Conservation (phyloP, 2,329 filamentous ascomycete species). For the Septoria linicola region DNA sequence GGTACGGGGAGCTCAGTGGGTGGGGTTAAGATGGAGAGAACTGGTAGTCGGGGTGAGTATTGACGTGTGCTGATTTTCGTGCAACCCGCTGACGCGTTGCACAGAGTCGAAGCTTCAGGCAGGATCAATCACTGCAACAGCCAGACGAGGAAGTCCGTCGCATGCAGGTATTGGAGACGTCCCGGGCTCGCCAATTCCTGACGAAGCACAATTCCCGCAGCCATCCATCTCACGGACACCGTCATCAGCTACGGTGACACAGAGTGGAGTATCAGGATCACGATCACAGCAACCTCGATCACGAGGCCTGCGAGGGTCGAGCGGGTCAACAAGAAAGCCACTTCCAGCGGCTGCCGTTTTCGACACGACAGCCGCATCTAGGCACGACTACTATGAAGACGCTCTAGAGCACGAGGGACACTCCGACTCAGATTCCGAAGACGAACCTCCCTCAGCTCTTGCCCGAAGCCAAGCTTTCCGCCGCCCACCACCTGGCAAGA, state of each 20-base stretch:
- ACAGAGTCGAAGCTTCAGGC: conserved; percentile 23
- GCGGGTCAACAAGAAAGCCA: conserved; percentile 33
- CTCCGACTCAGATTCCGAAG: conserved; percentile 36
- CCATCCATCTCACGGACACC: conserved; percentile 46
- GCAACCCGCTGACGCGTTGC: background rate
- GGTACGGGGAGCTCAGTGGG: conserved; percentile 34
- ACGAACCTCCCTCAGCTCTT: conserved; percentile 39
- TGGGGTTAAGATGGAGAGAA: conserved; percentile 52
- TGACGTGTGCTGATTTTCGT: background rate
- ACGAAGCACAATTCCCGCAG: conserved; percentile 2
- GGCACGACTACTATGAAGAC: conserved; percentile 32
- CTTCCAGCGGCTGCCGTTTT: conserved; percentile 14
- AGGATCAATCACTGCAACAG: conserved; percentile 10
- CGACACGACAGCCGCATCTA: conserved; percentile 18
- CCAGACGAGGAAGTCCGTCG: conserved; percentile 17
- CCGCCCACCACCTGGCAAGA: conserved; percentile 19
- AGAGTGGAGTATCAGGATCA: conserved; percentile 33
- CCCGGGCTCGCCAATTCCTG: conserved; percentile 8
- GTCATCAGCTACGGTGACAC: conserved; percentile 51
- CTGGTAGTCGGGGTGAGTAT: conserved; percentile 48
- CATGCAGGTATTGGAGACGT: conserved; percentile 4
- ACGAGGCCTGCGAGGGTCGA: conserved; percentile 40
- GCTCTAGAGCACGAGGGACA: conserved; percentile 32
- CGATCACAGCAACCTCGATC: conserved; percentile 24
- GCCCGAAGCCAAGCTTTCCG: conserved; percentile 48